Evolutionary conservation across 768 basidiomycete species (phyloP), one percentile per base, ranked within the genome.

Genomic region (Neoboletus brunneissimus): DNA sequence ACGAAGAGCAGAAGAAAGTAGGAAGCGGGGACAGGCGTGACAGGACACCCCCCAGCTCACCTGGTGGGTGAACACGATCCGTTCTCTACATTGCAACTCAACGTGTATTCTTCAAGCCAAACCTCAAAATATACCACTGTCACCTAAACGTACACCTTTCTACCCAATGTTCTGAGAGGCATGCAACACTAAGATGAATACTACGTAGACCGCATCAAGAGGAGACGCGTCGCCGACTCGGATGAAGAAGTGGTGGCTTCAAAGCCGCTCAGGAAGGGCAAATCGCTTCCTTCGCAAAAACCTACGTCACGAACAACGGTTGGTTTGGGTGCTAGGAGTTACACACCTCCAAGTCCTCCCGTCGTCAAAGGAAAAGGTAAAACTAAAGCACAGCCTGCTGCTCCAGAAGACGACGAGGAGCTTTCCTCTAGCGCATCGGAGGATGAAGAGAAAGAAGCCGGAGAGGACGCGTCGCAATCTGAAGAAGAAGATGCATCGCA

Each of bases 401-500:
- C 40, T 29, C 61, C 65, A 16, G 71, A 71, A 40, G 75, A 75
- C 20, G 65, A 67, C 20, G 76, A 68, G 48, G 73, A 67, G 57
- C 64, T 55, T 42, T 65, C 69, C 4, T 60, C 66, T n/a, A 72
- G 69, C 44, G 66, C 58, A n/a, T 71, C 63, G 38, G 77, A 77
- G 45, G 76, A 67, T 12, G 78, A 78, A 56, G 77, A 76, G 58
- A 76, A 76, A 15, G 77, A 75, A 25, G 59, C 56, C 22, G 68
- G 68, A 29, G 75, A 75, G 13, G 77, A 76, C n/a, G 66, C 68
- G 40, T 73, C 72, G 3, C 75, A 75, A 27, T 78, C 78, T 20
- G 80, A 77, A 20, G 79, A 75, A 23, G 78, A 77, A 18, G 74
- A 73, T 13, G 84, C 86, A 4, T 83, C 85, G 0, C 88, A 89